Base-by-base conservation (phyloP, 345 rosid genomes). In the Eucalyptus regnans region DNA sequence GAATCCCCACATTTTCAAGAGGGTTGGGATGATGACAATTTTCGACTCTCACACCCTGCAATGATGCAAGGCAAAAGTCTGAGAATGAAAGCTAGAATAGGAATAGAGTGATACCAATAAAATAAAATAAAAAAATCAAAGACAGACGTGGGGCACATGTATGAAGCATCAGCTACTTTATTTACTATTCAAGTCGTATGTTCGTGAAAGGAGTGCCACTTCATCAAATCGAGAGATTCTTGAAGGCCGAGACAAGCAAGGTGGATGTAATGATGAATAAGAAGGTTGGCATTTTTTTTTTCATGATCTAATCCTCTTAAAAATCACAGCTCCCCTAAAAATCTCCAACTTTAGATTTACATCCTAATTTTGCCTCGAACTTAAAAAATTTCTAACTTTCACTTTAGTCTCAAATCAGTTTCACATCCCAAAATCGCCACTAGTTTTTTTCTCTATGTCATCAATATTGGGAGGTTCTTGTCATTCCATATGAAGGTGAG, bases 51-150 rank as follows among this genome's bases (percentile, higher is more conserved):
- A 51, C 2, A 0, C 2, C 0, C 1, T 51, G 1, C 22, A 51
- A 51, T 0, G 22, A 51, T 17, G 22, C 0, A 0, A 0, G 2
- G 0, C 23, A 52, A 52, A 52, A 17, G 1, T 52, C 2, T 51
- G 0, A 17, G 4, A 51, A 0, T 51, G 1, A 17, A 0, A 51
- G 2, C 17, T 51, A 51, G 2, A 51, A 1, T 17, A 51, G 1
- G 1, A 17, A 9, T 51, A 51, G 0, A 51, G 9, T 17, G 17
- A 52, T 17, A 52, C 4, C 0, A 0, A 17, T 7, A 51, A 51
- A 15, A 51, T 2, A 3, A 37, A 37, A 37, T 1, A 50, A 50
- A 51, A 6, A 51, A 17, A 17, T 15, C 20, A 54, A 50, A 51
- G 54, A 51, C 20, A n/a, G n/a, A n/a, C n/a, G n/a, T n/a, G n/a